Base-by-base conservation (phyloP, 768 basidiomycete genomes). In the Hygrocybe punicea region DNA sequence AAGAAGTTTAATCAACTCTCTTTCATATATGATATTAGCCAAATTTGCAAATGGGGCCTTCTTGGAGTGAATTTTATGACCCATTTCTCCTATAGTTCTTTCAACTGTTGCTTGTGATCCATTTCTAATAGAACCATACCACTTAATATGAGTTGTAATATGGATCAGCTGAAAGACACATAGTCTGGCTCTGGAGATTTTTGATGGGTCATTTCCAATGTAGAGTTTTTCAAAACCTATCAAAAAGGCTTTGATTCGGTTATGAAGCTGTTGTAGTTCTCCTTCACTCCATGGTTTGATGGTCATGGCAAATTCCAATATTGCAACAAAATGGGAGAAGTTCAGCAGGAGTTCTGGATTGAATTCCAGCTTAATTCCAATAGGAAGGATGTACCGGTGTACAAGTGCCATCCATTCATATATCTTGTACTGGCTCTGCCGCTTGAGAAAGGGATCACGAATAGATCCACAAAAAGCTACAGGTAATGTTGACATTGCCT, bases 371-470 rank as follows among this genome's bases (percentile, higher is more conserved):
- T 74, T 70, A 11, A 71, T 61, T 6, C 64, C 67, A 46, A 74
- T 70, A 4, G 71, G 71, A 16, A 73, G n/a, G 45, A 71, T 60
- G 52, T 68, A 72, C 71, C 73, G 73, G 47, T 75, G 71, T 2
- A 69, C 25, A 1, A 74, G 53, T 23, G 67, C 71, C 69, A 72
- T 74, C 69, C 68, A 73, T 61, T 71, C 69, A 59, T 67, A 74
- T 0, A 67, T 63, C 53, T 73, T 74, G 56, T 73, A 73, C 51
- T 73, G 71, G 50, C 71, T 73, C 21, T 74, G 70, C 11, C 69
- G 58, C 50, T 74, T 74, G 3, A 73, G 61, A 61, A 62, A 46
- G 4, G 66, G 62, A 63, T 73, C 59, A 2, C 67, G 51, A 7
- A 73, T 39, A 29, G 66, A 66, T 7, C 71, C 70, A 65, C 65